Percentiles rank a stretch among this genome's conserved stretches.
phyloP scores from a whole-genome alignment of 1,284 basidiomycete species.

The Cutaneotrichosporon cyanovorans region DNA sequence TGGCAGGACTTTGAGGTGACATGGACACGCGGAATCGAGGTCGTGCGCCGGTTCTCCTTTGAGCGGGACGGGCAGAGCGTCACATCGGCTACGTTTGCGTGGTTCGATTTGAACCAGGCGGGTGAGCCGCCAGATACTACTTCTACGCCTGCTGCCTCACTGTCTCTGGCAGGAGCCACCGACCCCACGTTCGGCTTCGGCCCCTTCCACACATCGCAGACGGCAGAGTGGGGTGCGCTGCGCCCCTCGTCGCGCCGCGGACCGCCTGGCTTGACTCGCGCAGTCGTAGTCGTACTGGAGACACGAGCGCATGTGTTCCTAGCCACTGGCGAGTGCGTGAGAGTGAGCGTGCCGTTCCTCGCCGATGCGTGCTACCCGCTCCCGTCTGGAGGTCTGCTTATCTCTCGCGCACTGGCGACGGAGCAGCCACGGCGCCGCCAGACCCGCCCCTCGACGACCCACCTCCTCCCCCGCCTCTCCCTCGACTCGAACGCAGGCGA shows the following conservation, averaged over 20 bases:
- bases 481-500: not conserved
- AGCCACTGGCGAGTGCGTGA: conserved; percentile 64
- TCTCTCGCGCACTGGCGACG: conserved; percentile 63
- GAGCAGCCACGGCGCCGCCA: conserved; percentile 21
- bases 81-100: conserved; percentile 65
- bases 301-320: conserved; percentile 67
- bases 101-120: conserved; percentile 5
- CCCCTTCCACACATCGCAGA: conserved; percentile 38
- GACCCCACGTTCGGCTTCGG: conserved; percentile 39
- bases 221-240: conserved; percentile 4
- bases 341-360: conserved; percentile 72
- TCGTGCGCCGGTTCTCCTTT: conserved; percentile 68
- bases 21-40: conserved; percentile 61
- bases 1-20: conserved; percentile 66
- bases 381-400: conserved; percentile 32
- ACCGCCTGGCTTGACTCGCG: conserved; percentile 42
- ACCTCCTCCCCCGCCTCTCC: not conserved
- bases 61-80: conserved; percentile 61
- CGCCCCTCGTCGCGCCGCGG: not conserved
- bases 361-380: conserved; percentile 71
- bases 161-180: not conserved
- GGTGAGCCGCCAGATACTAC: not conserved
- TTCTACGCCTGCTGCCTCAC: not conserved
- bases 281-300: conserved; percentile 69
- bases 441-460: not conserved